Evolutionary conservation across 352 stramenopile genomes (phyloP), one percentile per base, ranked within the genome.

Genomic region (Aphanomyces stellatus): DNA sequence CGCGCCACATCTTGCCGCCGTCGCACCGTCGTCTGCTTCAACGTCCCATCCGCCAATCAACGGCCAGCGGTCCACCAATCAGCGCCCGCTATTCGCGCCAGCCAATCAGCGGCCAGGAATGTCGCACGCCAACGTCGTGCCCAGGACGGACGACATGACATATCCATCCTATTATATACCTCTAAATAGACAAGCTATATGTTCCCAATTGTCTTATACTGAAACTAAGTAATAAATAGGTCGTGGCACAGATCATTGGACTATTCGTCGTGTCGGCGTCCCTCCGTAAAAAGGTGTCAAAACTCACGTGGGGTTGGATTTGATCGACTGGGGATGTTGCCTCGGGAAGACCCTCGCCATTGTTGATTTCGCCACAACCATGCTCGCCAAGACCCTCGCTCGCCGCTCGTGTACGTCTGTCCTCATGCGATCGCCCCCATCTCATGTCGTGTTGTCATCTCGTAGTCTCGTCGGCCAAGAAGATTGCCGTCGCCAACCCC

Each of bases 401-500:
- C 33, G 37, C 60, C 60, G 60, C 60, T 35, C 37, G 31, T 67
- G 60, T 67, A 67, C 27, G 60, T 67, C 6, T 10, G 1, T 1
- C 28, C 2, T 11, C 25, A 19, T 57, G 19, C 19, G 19, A n/a
- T 5, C 10, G 22, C 31, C 22, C 17, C 13, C 10, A 53, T 55
- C 13, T 31, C 35, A 53, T 19, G 28, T 13, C 25, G 61, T 30
- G 17, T 69, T 34, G 17, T 62, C 27, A 27, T 62, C 22, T 42
- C 49, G n/a, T 69, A 63, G 51, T 69, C 41, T 63, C 48, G 13
- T 53, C 51, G 19, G 62, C 82, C 41, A 69, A 75, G 62, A 94
- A 94, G 76, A 87, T 94, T 71, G 72, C 72, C 25, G 85, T 92
- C 17, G 68, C 76, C 30, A 94, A 94, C 53, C 83, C 82, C 5